Evolutionary conservation across 1,284 basidiomycete genomes (phyloP), one percentile per base, ranked within the genome.

Genomic region (Caloboletus inedulis): DNA sequence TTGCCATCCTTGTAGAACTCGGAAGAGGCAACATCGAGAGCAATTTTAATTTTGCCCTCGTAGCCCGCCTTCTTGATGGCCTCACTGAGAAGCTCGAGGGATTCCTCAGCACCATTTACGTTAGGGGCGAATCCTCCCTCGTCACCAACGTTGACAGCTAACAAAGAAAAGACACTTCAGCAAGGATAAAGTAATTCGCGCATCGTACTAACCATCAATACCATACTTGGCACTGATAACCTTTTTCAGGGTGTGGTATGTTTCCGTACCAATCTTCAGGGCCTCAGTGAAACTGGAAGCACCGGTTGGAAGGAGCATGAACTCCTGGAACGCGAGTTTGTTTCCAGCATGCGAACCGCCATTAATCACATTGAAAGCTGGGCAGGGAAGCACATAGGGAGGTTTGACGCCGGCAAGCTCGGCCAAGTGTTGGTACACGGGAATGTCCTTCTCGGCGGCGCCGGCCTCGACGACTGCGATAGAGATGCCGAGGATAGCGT

Each of bases 1-100:
- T 98, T 98, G 71, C 95, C 96, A 21, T 98, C 94, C 86, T 98
- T 99, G 90, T 94, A 99, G 83, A 99, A 99, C 77, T 99, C 97
- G 72, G 96, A 99, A 19, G 95, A 98, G 56, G 97, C 96, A 59
- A 99, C 97, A 67, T 99, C 97, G 63, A 99, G 91, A 60, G 91
- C 96, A 72, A 99, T 99, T 78, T 98, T 93, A 76, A 99, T 87
- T 80, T 97, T 95, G 71, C 94, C 96, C 72, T 96, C 90, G 77
- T 98, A 99, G 42, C 97, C 97, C 41, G 96, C 95, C 78, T 94
- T 92, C 75, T 91, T 86, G 80, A 99, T 99, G 62, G 96, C 95
- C 74, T 96, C 94, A 48, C 84, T 82, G 59, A 99, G 84, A 68
- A 99, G 85, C 66, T 99, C 96, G 60, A 99, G 92, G 36, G 94